Evolutionary conservation across 495 filamentous ascomycete species (phyloP), one percentile per base, ranked within the genome.

Genomic region (Penicillium malachiteum): DNA sequence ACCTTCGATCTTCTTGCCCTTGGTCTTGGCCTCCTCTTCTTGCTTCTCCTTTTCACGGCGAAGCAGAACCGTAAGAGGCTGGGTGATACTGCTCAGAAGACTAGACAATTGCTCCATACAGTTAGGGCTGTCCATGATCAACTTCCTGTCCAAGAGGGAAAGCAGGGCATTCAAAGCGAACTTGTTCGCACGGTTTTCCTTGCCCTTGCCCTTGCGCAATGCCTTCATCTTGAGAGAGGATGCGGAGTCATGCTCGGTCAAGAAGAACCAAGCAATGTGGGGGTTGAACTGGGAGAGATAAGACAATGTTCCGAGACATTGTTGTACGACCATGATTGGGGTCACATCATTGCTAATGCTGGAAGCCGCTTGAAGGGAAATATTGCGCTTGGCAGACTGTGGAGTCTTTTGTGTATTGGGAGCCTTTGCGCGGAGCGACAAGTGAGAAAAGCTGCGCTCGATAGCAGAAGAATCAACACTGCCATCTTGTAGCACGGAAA

Each of bases 401-500:
- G 91, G 91, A 2, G 92, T 92, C 77, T 96, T 96, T 52, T 82
- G 83, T 16, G 77, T 69, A 43, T 81, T 78, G 14, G 88, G 80
- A 63, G 94, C 88, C 74, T 91, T 96, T 21, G 94, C 94, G 55
- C 91, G 87, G 38, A 96, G 77, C 9, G 94, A 96, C 3, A 99
- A 80, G 53, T 96, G 91, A 48, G 89, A 83, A 67, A 97, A 99
- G 72, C 91, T 97, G 56, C 92, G 84, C 70, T 99, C 94, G 32
- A 99, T 91, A 7, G 94, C 93, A 53, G 86, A 85, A 69, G 95
- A 86, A 74, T 99, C 95, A 13, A 84, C 82, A 69, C 90, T 96
- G 48, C 94, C 95, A 67, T 99, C 94, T 63, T 97, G 94, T n/a
- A 99, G 76, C 56, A 99, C 92, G 55, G 92, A 91, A 9, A 99